Evolutionary conservation across 148 eudicot genomes (phyloP).

Genomic region (Salicornia ramosissima): DNA sequence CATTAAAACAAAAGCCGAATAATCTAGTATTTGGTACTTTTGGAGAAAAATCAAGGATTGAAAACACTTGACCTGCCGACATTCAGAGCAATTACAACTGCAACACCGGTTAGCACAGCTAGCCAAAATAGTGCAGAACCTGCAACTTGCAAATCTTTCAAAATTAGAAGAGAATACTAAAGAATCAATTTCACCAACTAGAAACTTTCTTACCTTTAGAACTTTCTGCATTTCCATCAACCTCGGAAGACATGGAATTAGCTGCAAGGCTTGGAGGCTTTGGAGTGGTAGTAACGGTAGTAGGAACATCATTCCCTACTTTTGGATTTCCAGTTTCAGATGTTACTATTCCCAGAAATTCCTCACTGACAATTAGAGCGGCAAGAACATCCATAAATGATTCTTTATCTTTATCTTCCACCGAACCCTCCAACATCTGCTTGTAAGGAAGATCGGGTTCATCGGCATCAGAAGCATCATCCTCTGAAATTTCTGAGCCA

Average conservation of each 20-base stretch:
- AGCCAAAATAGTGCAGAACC: constrained; percentile 76
- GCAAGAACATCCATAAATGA: constrained; percentile 92
- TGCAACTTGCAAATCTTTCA: constrained; percentile 30
- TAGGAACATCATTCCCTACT: constrained; percentile 31
- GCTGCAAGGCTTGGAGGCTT: constrained; percentile 26
- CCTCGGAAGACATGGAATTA: constrained; percentile 32
- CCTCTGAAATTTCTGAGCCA: constrained; percentile 53
- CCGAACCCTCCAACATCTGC: constrained; percentile 28
- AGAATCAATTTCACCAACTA: neutral
- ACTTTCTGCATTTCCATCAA: constrained; percentile 34
- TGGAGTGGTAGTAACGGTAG: constrained; percentile 30
- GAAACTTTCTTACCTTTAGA: constrained; percentile 45
- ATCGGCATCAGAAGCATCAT: constrained; percentile 68
- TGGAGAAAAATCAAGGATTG: constrained; percentile 52
- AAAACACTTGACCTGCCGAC: constrained; percentile 68
- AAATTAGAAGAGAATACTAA: constrained; percentile 16
- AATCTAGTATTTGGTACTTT: neutral
- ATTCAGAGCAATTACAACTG: constrained; percentile 60
- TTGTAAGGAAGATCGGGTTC: constrained; percentile 43
- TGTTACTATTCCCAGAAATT: constrained; percentile 87
- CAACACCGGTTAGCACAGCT: constrained; percentile 57
- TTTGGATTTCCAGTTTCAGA: constrained; percentile 60
- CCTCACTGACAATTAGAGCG: constrained; percentile 90
- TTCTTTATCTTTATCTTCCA: constrained; percentile 47
- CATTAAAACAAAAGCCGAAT: constrained; percentile 9